Base-by-base conservation (phyloP, 2,329 filamentous ascomycete genomes). In the Trichophyton equinum region DNA sequence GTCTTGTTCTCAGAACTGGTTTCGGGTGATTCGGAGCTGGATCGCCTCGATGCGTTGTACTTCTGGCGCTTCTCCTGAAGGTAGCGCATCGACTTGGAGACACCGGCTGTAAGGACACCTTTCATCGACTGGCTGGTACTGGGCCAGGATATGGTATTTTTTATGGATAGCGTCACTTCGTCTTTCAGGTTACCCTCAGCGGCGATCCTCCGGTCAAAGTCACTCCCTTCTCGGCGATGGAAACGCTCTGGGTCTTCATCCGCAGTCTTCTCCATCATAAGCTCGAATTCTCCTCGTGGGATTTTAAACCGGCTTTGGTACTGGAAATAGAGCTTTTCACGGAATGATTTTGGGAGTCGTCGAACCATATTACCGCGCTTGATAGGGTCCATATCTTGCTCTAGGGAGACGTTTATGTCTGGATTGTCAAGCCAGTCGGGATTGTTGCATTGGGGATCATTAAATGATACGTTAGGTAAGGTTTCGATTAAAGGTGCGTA, bases 331-430 rank as follows among this genome's bases (percentile, higher is more conserved):
- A 99, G 78, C 62, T 90, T 91, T 60, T 88, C 84, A 42, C 94
- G 84, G 80, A 99, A 97, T 4, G 85, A 81, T 68, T 87, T 87
- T 3, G 94, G 94, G 9, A 99, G 78, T 11, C 94, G 86, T 4
- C 94, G 85, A 8, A 99, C 92, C 89, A 99, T 99, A 74, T 99
- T 99, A 18, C 89, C 90, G 61, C 94, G 85, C 69, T 88, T 91
- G 62, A 89, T 77, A 0, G 91, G 89, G 68, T 96, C 89, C 91
- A 97, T 95, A 69, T 97, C 91, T 74, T 99, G 94, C 47, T 81
- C 79, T 20, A 99, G 78, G 15, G 77, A 80, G 66, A 89, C 81
- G 65, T 94, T 85, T 27, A 83, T 78, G 11, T 79, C 75, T 0
- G 81, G 75, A 65, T 87, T 83, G 58, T 82, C 80, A 60, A 84